phyloP scores from a whole-genome alignment of 805 yeast genomes.

The Yarrowia bubula region DNA sequence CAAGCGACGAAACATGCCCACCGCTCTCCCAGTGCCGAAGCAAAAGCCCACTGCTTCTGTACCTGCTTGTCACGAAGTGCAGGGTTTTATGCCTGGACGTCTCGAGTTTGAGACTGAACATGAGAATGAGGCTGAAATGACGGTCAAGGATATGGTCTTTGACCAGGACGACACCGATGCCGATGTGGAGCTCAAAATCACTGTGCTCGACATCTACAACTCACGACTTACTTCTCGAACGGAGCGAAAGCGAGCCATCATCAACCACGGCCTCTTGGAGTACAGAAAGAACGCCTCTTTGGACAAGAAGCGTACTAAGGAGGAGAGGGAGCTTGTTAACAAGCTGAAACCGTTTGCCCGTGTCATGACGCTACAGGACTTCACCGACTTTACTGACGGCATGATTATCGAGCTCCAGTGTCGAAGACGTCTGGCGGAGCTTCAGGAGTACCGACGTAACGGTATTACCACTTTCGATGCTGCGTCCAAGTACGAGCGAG shows the following conservation, averaged over 20 bases:
- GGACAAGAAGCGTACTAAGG: slow-evolving; percentile 85
- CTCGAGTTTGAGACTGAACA: slow-evolving; percentile 94
- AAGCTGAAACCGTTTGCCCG: slow-evolving; percentile 78
- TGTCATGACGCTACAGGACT: slow-evolving; percentile 77
- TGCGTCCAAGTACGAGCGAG: slow-evolving; percentile 85
- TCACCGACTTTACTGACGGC: slow-evolving; percentile 68
- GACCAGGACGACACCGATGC: slow-evolving; percentile 88
- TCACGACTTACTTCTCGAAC: slow-evolving; percentile 87
- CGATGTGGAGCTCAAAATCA: slow-evolving; percentile 85
- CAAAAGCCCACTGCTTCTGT: slow-evolving; percentile 87
- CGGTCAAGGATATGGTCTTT: slow-evolving; percentile 92
- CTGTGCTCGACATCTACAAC: slow-evolving; percentile 85
- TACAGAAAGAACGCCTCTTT: slow-evolving; percentile 75
- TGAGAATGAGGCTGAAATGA: slow-evolving; percentile 93
- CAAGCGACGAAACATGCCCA: slow-evolving; percentile 60
- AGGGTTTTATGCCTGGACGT: slow-evolving; percentile 98
- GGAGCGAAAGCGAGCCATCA: slow-evolving; percentile 80
- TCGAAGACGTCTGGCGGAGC: slow-evolving; percentile 76
- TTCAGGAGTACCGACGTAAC: slow-evolving; percentile 89
- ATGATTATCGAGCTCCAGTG: slow-evolving; percentile 74
- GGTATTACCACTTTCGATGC: slow-evolving; percentile 83
- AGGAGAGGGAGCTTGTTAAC: slow-evolving; percentile 78
- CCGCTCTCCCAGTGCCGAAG: slow-evolving; percentile 78
- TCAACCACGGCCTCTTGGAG: slow-evolving; percentile 76
- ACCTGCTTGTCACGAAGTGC: slow-evolving; percentile 95